Evolutionary conservation across 805 yeast species (phyloP).

Genomic region (Zygotorulaspora danielsina): DNA sequence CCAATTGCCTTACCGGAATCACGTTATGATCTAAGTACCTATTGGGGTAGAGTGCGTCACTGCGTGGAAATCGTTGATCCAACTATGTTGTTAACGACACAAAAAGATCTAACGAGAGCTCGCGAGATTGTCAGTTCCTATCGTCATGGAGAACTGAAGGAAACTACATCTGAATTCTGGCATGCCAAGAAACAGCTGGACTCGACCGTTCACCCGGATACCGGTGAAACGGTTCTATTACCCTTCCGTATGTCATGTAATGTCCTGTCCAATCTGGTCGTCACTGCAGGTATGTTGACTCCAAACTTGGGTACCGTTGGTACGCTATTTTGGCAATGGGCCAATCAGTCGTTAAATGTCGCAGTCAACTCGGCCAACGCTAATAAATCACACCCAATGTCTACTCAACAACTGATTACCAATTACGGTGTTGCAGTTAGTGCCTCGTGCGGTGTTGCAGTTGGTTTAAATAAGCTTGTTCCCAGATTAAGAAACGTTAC

Average conservation of each 20-base stretch:
- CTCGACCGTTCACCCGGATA: slow-evolving; percentile 94
- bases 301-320: slow-evolving; percentile 89
- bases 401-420: slow-evolving; percentile 69
- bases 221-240: slow-evolving; percentile 84
- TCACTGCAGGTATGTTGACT: slow-evolving; percentile 96
- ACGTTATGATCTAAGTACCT: slow-evolving; percentile 70
- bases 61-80: slow-evolving; percentile 94
- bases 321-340: slow-evolving; percentile 95
- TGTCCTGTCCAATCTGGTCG: slow-evolving; percentile 88
- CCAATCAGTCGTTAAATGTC: slow-evolving; percentile 93
- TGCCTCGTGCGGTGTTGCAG: slow-evolving; percentile 92
- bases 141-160: slow-evolving; percentile 58
- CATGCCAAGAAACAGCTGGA: slow-evolving; percentile 80
- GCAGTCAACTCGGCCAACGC: slow-evolving; percentile 96
- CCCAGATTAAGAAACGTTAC: slow-evolving; percentile 71
- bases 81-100: slow-evolving; percentile 71
- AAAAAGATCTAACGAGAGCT: slow-evolving; percentile 58
- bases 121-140: slow-evolving; percentile 64
- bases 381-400: slow-evolving; percentile 87
- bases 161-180: slow-evolving; percentile 84
- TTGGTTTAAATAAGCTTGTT: slow-evolving; percentile 88
- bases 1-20: slow-evolving; percentile 76
- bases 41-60: slow-evolving; percentile 92
- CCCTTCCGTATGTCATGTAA: slow-evolving; percentile 98
- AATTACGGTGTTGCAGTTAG: slow-evolving; percentile 86